Evolutionary conservation across 768 basidiomycete genomes (phyloP), one percentile per base, ranked within the genome.

Genomic region (Russula compacta): DNA sequence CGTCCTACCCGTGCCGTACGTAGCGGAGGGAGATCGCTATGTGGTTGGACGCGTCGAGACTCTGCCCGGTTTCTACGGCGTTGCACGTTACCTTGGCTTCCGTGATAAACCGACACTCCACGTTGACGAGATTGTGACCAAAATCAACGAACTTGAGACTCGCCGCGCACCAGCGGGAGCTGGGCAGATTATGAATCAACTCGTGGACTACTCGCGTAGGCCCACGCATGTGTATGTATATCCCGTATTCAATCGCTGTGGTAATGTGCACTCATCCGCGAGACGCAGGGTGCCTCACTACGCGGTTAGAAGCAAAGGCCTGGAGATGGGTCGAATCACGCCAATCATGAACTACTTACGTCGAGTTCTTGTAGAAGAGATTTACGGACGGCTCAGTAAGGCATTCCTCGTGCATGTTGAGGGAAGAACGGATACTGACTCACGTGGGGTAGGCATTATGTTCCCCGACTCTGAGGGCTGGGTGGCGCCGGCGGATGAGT

Each of bases 391-490:
- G 24, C 68, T 86, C 40, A 73, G 81, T 83, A 58, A 58, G 74
- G 68, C 4, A n/a, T n/a, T 24, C 35, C 12, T 8, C 24, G 9
- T 4, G 12, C 7, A 17, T 61, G 14, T 12, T 3, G n/a, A 7
- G n/a, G 44, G 3, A 29, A 36, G 42, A 21, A 6, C 10, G 29
- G 24, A 36, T 15, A 42, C 19, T 56, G 42, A 56, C 53, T 24
- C 6, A 38, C 5, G n/a, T 52, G 39, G 5, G 40, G 2, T 42
- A 81, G 82, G 75, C 2, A 79, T 77, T 0, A 82, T 84, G 78
- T 84, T 85, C 73, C 84, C 83, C 0, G 82, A 83, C 62, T 83
- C 81, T 0, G 81, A 72, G 1, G 82, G 80, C 60, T 84, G 83
- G 83, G 62, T 78, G 6, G 78, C 78, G 0, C 75, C 77, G n/a